A percentile compares a stretch with the other conserved stretches of the same genome.
Conservation (phyloP, 2,329 filamentous ascomycete species). For the Paecilomyces sp. region DNA sequence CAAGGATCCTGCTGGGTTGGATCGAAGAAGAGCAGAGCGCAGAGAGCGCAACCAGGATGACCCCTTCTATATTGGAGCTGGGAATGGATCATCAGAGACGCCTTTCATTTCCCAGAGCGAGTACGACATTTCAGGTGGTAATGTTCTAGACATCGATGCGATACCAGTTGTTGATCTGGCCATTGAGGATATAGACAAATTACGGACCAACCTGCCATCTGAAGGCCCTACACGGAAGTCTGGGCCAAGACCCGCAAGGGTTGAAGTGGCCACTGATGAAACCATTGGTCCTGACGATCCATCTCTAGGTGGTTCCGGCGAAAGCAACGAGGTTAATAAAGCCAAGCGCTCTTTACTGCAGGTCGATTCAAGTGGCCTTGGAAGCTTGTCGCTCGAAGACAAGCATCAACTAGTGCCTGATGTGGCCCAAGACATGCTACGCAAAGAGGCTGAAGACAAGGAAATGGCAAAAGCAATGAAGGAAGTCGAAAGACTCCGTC, state of each 20-base stretch:
- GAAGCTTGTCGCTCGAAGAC: conserved; percentile 62
- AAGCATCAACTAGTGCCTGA: conserved; percentile 18
- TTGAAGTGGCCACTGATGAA: conserved; percentile 67
- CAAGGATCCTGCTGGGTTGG: conserved; percentile 67
- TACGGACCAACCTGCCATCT: conserved; percentile 3
- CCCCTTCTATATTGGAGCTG: conserved; percentile 78
- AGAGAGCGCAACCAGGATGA: conserved; percentile 82
- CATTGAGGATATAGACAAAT: conserved; percentile 50
- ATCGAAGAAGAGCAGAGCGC: conserved; percentile 67
- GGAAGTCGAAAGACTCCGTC: conserved; percentile 75
- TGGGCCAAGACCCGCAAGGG: conserved; percentile 47
- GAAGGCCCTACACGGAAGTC: conserved; percentile 20
- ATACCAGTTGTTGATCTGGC: conserved; percentile 95
- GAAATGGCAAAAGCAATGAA: conserved; percentile 86
- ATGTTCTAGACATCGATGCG: conserved; percentile 80
- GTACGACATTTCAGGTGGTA: conserved; percentile 62
- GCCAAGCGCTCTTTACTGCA: conserved; percentile 65
- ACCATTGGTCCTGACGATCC: conserved; percentile 48
- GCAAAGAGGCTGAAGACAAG: conserved; percentile 66
- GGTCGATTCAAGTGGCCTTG: conserved; percentile 79
- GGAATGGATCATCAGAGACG: conserved; percentile 49
- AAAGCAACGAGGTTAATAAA: conserved; percentile 17
- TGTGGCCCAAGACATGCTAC: conserved; percentile 46
- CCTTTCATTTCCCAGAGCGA: conserved; percentile 77
- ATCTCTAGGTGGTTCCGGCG: conserved; percentile 29